phyloP scores from a whole-genome alignment of 495 filamentous ascomycete genomes.

The Aspergillus panamensis region DNA sequence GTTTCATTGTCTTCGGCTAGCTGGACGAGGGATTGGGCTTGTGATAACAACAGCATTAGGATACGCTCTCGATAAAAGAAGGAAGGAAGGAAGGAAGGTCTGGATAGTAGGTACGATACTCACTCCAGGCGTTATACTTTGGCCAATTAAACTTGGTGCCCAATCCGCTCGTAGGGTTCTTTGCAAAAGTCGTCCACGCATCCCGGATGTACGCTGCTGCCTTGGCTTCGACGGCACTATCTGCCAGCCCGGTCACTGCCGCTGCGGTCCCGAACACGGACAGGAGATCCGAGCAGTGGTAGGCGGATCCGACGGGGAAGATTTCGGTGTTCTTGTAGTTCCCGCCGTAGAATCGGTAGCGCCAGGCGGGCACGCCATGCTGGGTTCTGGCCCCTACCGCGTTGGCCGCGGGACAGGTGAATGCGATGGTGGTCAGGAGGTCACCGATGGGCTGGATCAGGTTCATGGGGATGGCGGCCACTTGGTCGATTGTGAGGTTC shows the following conservation, averaged over 20 bases:
- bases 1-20: slow-evolving; percentile 4
- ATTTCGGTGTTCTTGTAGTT: slow-evolving; percentile 37
- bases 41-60: neutral
- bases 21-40: slow-evolving; percentile 4
- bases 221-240: slow-evolving; percentile 9
- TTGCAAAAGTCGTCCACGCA: slow-evolving; percentile 47
- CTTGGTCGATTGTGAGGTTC: slow-evolving; percentile 11
- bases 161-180: slow-evolving; percentile 38
- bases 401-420: slow-evolving; percentile 14
- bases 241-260: slow-evolving; percentile 8
- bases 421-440: neutral
- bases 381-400: slow-evolving; percentile 1
- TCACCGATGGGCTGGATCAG: slow-evolving; percentile 5
- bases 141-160: slow-evolving; percentile 9
- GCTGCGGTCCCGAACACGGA: slow-evolving; percentile 39
- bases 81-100: neutral
- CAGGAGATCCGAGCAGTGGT: slow-evolving; percentile 41
- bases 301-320: slow-evolving; percentile 35
- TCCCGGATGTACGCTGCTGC: slow-evolving; percentile 31
- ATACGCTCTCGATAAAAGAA: neutral
- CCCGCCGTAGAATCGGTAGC: slow-evolving; percentile 44
- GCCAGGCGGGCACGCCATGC: slow-evolving; percentile 33
- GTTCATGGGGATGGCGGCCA: slow-evolving; percentile 2
- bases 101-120: too few relatives aligned
- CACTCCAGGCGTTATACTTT: slow-evolving; percentile 2